Conservation (phyloP, 495 filamentous ascomycete genomes). For the Paragyromitra xinjiangensis region DNA sequence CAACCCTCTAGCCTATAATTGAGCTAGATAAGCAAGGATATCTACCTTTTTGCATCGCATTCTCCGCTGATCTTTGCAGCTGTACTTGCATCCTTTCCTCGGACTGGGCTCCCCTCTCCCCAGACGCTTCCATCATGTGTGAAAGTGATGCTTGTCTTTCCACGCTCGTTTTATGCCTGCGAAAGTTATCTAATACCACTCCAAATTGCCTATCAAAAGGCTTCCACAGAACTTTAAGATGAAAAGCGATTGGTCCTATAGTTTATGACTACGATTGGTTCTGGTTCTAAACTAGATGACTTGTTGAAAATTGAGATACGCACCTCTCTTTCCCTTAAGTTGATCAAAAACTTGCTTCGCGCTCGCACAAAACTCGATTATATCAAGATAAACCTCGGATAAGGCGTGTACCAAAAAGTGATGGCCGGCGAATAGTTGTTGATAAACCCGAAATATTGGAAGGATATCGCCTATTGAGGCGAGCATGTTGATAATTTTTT, state of each 20-base stretch:
- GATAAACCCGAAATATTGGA: conserved; percentile 9
- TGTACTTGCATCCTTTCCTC: conserved; percentile 7
- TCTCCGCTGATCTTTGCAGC: neutral
- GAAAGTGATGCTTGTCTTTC: conserved; percentile 6
- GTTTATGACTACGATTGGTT: neutral
- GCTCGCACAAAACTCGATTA: conserved; percentile 24
- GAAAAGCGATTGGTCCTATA: neutral
- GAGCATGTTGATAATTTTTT: conserved; percentile 21
- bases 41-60: conserved; percentile 15
- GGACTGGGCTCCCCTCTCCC: neutral
- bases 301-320: neutral
- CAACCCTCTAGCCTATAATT: too few relatives aligned
- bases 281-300: neutral
- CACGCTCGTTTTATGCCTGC: conserved; percentile 3
- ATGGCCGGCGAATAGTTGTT: conserved; percentile 1
- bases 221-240: conserved; percentile 6
- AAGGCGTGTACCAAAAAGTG: neutral
- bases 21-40: too few relatives aligned
- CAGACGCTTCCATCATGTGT: conserved; percentile 26
- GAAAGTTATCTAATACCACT: neutral
- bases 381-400: conserved; percentile 22
- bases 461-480: conserved; percentile 9
- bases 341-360: conserved; percentile 11
- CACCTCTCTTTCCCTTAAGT: neutral
- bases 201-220: conserved; percentile 13